Base-by-base conservation (phyloP, 2,329 filamentous ascomycete genomes). In the Alternaria sp. region DNA sequence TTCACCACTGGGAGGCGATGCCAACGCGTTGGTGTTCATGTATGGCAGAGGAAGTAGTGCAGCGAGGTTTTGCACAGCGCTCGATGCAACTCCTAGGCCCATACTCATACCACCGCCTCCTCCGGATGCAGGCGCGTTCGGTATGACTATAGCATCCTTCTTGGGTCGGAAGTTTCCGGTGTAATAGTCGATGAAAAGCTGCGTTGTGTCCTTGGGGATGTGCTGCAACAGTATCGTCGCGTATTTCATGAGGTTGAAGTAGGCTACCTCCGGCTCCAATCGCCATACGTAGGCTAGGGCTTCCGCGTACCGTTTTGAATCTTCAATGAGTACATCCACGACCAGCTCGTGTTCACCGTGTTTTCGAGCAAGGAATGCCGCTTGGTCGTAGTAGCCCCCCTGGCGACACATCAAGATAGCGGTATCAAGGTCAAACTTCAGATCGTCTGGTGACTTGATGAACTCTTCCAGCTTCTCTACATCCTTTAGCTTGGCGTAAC, bases 331-430 rank as follows among this genome's bases (percentile, higher is more conserved):
- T 49, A 99, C 97, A 74, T 97, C 94, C 4, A 98, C 92, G 1
- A 99, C 95, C 61, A 98, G 83, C 59, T 97, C 93, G 65, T 93
- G 92, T 77, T 99, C 95, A 6, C 92, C 91, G 73, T 99, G 94
- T 78, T 97, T 94, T 60, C 93, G 92, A 7, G 96, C 95, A 38
- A 99, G 85, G 72, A 97, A 99, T 4, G 94, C 95, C 14, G 95
- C 95, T 82, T 99, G 96, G 61, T 98, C 94, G 72, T 90, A 97
- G 79, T 99, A 99, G 1, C 95, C 94, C 11, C 94, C 95, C 81
- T 99, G 95, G 28, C 96, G 88, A 74, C 95, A 99, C 93, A 99
- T 97, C 2, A 91, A 89, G 65, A 99, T 99, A 14, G 95, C 95
- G 1, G 95, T 99, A 68, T 99, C 95, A 3, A 98, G 85, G 76